Conservation (phyloP, 2,329 filamentous ascomycete species). For the Colletotrichum sp. region DNA sequence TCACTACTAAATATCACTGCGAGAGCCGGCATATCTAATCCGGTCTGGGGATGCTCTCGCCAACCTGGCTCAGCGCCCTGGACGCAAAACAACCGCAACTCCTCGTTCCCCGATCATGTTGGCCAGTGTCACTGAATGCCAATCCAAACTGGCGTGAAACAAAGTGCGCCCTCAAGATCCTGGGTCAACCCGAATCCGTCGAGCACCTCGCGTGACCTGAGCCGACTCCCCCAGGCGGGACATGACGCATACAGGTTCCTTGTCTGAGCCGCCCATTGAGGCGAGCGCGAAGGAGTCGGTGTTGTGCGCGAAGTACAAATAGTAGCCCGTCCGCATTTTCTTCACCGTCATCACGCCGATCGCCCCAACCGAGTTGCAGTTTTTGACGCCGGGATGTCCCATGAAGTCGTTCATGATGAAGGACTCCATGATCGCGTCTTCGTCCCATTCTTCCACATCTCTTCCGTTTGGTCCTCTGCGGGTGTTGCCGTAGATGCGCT, state of each 20-base stretch:
- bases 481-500: slow-evolving; percentile 78
- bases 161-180: not conserved
- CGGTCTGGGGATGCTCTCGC: not conserved
- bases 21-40: not conserved
- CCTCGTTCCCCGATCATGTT: not conserved
- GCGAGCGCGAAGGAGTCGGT: slow-evolving; percentile 88
- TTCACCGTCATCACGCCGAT: slow-evolving; percentile 93
- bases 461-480: slow-evolving; percentile 64
- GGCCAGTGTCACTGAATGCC: not conserved
- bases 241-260: slow-evolving; percentile 82
- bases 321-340: slow-evolving; percentile 76
- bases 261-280: slow-evolving; percentile 84
- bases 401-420: slow-evolving; percentile 94
- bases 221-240: slow-evolving; percentile 69
- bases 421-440: slow-evolving; percentile 73
- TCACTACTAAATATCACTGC: slow-evolving; percentile 8
- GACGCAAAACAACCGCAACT: not conserved
- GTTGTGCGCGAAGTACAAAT: slow-evolving; percentile 94
- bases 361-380: slow-evolving; percentile 82
- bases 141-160: not conserved
- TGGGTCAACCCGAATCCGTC: slow-evolving; percentile 45
- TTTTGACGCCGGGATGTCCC: slow-evolving; percentile 82
- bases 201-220: slow-evolving; percentile 60
- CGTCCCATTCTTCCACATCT: slow-evolving; percentile 73
- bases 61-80: not conserved